Percentiles rank a stretch among this genome's conserved stretches.
Conservation (phyloP, 2,329 filamentous ascomycete genomes). For the Fusarium lyarnte region DNA sequence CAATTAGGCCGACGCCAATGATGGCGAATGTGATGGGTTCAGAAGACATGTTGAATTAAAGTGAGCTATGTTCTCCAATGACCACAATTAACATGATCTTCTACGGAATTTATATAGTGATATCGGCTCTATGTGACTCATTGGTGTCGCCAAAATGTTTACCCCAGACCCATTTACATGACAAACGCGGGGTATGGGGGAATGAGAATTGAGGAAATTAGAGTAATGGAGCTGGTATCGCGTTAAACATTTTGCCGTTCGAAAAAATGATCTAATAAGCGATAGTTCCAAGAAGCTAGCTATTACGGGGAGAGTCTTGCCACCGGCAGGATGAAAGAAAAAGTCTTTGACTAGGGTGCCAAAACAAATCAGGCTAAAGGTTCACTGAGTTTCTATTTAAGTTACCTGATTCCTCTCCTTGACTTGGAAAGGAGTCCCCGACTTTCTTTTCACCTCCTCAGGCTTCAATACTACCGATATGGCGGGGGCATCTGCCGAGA, state of each 20-base stretch:
- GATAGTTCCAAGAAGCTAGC: neutral
- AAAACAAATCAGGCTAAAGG: no score
- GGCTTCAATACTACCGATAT: no score
- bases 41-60: slow-evolving; percentile 8
- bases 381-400: no score
- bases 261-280: neutral
- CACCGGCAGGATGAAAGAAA: no score
- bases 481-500: no score
- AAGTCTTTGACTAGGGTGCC: no score
- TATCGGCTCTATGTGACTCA: neutral
- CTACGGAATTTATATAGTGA: neutral
- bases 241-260: neutral
- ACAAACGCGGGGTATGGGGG: slow-evolving; percentile 1
- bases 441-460: no score
- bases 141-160: slow-evolving; percentile 22
- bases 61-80: neutral
- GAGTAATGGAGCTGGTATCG: neutral
- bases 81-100: neutral
- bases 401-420: no score
- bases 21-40: slow-evolving; percentile 37
- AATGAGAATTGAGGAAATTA: neutral
- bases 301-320: no score
- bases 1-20: slow-evolving; percentile 45
- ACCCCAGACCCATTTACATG: neutral
- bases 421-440: no score